Base-by-base conservation (phyloP, 192 early-diverging fungal genomes). In the Coemansia sp. region DNA sequence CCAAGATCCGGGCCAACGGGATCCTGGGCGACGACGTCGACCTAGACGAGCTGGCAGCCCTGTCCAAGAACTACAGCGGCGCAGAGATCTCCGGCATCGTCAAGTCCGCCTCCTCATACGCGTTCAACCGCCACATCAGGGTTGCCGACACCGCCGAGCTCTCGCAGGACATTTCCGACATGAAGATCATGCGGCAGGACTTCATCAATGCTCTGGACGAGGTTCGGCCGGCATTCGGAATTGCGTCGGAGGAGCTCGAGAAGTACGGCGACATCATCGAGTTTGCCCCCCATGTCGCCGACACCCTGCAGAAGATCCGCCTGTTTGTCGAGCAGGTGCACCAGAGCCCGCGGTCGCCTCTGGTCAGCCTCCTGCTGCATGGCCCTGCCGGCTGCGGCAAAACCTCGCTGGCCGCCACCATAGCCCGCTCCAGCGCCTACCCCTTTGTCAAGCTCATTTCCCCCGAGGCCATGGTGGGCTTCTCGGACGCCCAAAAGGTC, bases 381-480 rank as follows among this genome's bases (percentile, higher is more conserved):
- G 94, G 90, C 51, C 88, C 92, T 5, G 70, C 90, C 7, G 90
- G 91, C 47, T 83, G 84, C 54, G 96, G 96, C 53, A 99, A 97
- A 69, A 97, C 94, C 0, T 94, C 96, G 12, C 69, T 99, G 55
- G 96, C 96, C 5, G 93, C 94, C n/a, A 92, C 86, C 3, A 90
- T 97, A 45, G 96, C 94, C 6, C 89, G 91, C 79, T 68, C 82
- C 20, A 90, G 87, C 41, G 84, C 92, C 23, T 99, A 93, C 64
- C 96, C 96, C 6, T 97, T 99, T 70, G 91, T 97, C 71, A 97
- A 96, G 75, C 76, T 99, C 33, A 91, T 99, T 39, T 95, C 94
- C 0, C 94, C 96, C 10, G 96, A 97, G 59, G 81, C 80, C 16
- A 95, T 99, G 94, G 86, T 97, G 63, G 96, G 96, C 16, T 90